These are phyloP conservation scores for Sugiyamaella smithiae DNA, from an alignment of 805 yeast species.

Conservation along the genomic window DNA sequence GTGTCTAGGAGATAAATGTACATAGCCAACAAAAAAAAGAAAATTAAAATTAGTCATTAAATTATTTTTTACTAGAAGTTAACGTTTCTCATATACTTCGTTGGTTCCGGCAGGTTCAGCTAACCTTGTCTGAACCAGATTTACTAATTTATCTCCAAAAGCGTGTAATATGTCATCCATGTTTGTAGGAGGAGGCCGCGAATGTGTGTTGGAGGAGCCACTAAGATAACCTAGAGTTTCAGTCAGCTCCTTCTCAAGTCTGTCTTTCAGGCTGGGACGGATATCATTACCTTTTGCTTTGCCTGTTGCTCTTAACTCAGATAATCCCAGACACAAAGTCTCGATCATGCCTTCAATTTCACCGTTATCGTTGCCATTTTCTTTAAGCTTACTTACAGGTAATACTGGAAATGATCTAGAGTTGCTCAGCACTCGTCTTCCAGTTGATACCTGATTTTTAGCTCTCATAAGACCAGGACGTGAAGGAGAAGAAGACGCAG, in stretches of 20 bases:
- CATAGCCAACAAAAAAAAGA: no score
- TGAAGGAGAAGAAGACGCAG: not conserved
- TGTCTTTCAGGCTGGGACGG: not conserved
- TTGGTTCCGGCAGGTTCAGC: no score
- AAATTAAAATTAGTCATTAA: no score
- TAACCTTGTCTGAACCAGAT: conserved; percentile 14
- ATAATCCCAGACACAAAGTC: not conserved
- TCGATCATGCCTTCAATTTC: not conserved
- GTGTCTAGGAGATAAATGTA: not conserved
- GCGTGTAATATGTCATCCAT: conserved; percentile 22
- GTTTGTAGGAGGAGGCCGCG: not conserved
- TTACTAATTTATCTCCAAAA: conserved; percentile 27
- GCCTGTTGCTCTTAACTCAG: not conserved
- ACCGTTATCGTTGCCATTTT: not conserved
- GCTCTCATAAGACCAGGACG: not conserved
- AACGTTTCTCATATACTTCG: not conserved
- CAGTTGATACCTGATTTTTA: not conserved
- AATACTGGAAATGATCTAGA: conserved; percentile 9
- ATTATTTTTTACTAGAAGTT: no score
- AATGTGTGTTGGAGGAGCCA: not conserved
- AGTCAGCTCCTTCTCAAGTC: not conserved
- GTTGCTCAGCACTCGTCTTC: conserved; percentile 5
- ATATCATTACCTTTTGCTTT: not conserved
- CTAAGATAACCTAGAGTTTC: not conserved
- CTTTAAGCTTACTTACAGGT: conserved; percentile 2